Evolutionary conservation across 176 grass and related monocot genomes (phyloP), one percentile per base, ranked within the genome.

Genomic region (Guadua angustifolia): DNA sequence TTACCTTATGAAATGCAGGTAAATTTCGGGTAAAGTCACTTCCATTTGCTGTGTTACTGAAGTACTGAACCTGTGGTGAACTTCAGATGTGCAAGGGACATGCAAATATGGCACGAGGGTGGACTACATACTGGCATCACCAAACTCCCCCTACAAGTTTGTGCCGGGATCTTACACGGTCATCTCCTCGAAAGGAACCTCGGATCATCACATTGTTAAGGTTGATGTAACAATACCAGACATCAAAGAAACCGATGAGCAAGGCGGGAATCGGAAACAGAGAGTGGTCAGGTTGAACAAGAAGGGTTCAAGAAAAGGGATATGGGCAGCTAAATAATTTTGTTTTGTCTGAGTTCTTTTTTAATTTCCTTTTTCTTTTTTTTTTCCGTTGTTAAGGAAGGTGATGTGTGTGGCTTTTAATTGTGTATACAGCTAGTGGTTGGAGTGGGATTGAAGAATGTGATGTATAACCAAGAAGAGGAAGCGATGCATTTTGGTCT

Each of bases 71-170:
- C 19, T 47, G 29, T 17, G 16, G 76, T 60, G 19, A 35, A 50
- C 50, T 58, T 24, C 84, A 98, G 95, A 98, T 56, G 95, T 98
- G 72, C 95, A 98, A 88, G 95, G 96, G 80, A 95, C 96, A 26
- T 95, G 93, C 82, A 99, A 95, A 65, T 95, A 95, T 63, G 93
- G 96, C 39, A 99, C 96, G 29, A 90, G 96, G 88, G 83, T 99
- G 81, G 96, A 99, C 64, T 99, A 95, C 78, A 89, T 99, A 9
- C 64, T 99, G 16, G 87, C 93, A 0, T 98, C 95, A 50, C 95
- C 93, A 21, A 79, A 86, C 82, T 95, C 79, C 4, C 82, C 87
- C 32, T 94, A 94, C 87, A 94, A 86, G 73, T 94, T 97, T 33
- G 82, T 92, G 24, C 94, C 94, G 18, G 94, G 91, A 24, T 97